A percentile compares a stretch with the other conserved stretches of the same genome.
Evolutionary conservation across 768 basidiomycete genomes (phyloP).

Genomic region (Xanthoconium purpureum): DNA sequence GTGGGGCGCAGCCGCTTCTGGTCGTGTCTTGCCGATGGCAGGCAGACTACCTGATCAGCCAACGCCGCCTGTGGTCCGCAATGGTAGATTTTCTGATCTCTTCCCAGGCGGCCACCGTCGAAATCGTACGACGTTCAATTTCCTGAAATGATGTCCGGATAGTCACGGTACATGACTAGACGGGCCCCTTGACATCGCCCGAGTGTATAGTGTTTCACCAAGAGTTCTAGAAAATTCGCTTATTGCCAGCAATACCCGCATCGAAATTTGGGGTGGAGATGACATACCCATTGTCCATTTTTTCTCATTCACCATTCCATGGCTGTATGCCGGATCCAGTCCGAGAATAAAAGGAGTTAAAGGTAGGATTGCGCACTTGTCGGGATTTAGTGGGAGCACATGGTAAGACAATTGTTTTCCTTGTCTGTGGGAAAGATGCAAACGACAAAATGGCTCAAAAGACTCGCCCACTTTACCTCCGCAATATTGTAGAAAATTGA

Average conservation of each 20-base stretch:
- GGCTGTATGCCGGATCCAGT: neutral
- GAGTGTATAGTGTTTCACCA: neutral
- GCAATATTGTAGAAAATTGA: neutral
- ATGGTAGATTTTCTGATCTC: neutral
- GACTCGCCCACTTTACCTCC: no score
- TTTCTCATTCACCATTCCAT: neutral
- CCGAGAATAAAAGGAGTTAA: neutral
- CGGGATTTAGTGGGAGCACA: neutral
- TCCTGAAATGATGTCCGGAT: neutral
- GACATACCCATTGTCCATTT: neutral
- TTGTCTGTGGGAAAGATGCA: neutral
- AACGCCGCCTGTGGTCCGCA: no score
- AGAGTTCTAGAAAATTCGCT: neutral
- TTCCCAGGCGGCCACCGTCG: neutral
- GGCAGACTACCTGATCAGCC: no score
- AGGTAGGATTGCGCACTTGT: neutral
- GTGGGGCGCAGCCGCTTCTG: no score
- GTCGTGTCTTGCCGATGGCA: neutral
- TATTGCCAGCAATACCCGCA: neutral
- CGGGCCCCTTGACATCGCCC: neutral
- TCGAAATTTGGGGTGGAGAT: neutral
- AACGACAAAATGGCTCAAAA: no score
- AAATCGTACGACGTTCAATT: neutral
- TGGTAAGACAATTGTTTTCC: neutral
- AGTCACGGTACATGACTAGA: neutral